Conservation (phyloP, 257 asterid genomes). For the Gentiana macrophylla region DNA sequence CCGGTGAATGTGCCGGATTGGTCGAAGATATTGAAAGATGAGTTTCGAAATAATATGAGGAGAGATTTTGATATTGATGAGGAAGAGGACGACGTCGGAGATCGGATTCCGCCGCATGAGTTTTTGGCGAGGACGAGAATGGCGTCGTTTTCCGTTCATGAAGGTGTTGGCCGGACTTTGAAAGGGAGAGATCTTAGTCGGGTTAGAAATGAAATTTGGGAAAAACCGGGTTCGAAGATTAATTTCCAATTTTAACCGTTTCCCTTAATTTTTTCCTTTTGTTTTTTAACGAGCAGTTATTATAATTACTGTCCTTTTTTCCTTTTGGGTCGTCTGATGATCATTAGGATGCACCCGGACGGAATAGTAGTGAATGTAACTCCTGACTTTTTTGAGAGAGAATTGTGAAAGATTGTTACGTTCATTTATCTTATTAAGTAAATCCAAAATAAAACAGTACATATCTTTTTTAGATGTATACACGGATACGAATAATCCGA, state of each 20-base stretch:
- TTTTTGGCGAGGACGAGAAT: slow-evolving; percentile 41
- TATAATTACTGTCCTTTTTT: not conserved
- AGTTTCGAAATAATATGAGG: slow-evolving; percentile 49
- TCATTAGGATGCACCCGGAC: not conserved
- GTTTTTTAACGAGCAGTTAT: not conserved
- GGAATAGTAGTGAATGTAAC: slow-evolving; percentile 12
- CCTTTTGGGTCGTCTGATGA: not conserved
- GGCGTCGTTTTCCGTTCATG: slow-evolving; percentile 84
- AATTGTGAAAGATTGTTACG: slow-evolving; percentile 2
- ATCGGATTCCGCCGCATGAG: slow-evolving; percentile 71
- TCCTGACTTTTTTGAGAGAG: slow-evolving; percentile 10
- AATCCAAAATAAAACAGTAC: too few species aligned
- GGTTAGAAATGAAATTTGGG: slow-evolving; percentile 97
- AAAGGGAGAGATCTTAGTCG: slow-evolving; percentile 96
- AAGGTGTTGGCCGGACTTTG: slow-evolving; percentile 87
- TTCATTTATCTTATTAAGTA: too few species aligned
- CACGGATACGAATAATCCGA: too few species aligned
- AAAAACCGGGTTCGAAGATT: slow-evolving; percentile 86
- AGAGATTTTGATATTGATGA: slow-evolving; percentile 26
- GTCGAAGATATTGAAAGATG: slow-evolving; percentile 87
- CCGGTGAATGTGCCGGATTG: slow-evolving; percentile 98
- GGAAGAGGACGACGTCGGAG: slow-evolving; percentile 26
- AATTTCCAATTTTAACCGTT: not conserved
- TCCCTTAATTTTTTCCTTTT: too few species aligned
- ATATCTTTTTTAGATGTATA: too few species aligned